Percentiles rank a stretch among this genome's conserved stretches.
Conservation (phyloP, 768 basidiomycete genomes). For the Tulasnella calospora region DNA sequence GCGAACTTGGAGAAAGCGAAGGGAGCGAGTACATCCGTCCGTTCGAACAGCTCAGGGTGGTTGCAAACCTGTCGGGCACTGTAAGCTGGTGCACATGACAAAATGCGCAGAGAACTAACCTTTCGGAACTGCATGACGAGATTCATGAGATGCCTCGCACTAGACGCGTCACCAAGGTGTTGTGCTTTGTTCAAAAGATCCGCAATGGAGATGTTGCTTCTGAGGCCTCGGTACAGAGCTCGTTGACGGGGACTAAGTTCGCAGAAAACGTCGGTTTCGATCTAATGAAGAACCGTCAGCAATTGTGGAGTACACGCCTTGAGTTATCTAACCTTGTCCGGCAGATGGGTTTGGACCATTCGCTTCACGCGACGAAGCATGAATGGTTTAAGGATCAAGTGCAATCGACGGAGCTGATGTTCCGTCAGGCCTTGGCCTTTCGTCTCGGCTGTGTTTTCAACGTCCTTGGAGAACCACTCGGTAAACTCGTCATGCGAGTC, state of each 20-base stretch:
- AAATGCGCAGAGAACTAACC: slow-evolving; percentile 41
- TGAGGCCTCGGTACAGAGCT: slow-evolving; percentile 78
- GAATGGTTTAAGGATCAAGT: slow-evolving; percentile 99
- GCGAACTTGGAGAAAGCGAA: slow-evolving; percentile 84
- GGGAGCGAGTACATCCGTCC: slow-evolving; percentile 91
- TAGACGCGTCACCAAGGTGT: slow-evolving; percentile 83
- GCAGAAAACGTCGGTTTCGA: slow-evolving; percentile 92
- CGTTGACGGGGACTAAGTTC: slow-evolving; percentile 92
- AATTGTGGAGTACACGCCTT: background rate
- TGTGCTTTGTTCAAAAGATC: slow-evolving; percentile 92
- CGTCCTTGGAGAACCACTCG: slow-evolving; percentile 99
- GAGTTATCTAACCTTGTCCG: slow-evolving; percentile 72
- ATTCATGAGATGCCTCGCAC: slow-evolving; percentile 94
- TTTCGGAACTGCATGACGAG: slow-evolving; percentile 99
- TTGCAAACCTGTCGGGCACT: slow-evolving; percentile 73
- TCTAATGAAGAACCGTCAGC: slow-evolving; percentile 47
- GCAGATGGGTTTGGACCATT: slow-evolving; percentile 98
- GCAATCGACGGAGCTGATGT: slow-evolving; percentile 87
- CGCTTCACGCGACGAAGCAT: slow-evolving; percentile 96
- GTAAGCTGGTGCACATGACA: background rate
- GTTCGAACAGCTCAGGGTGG: slow-evolving; percentile 95
- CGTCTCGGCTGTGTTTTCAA: slow-evolving; percentile 91
- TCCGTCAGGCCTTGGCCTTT: slow-evolving; percentile 84
- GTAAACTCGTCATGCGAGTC: slow-evolving; percentile 99
- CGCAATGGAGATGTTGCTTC: slow-evolving; percentile 89